Base-by-base conservation (phyloP, 2,329 filamentous ascomycete species). In the Ceratocystis albifundus region DNA sequence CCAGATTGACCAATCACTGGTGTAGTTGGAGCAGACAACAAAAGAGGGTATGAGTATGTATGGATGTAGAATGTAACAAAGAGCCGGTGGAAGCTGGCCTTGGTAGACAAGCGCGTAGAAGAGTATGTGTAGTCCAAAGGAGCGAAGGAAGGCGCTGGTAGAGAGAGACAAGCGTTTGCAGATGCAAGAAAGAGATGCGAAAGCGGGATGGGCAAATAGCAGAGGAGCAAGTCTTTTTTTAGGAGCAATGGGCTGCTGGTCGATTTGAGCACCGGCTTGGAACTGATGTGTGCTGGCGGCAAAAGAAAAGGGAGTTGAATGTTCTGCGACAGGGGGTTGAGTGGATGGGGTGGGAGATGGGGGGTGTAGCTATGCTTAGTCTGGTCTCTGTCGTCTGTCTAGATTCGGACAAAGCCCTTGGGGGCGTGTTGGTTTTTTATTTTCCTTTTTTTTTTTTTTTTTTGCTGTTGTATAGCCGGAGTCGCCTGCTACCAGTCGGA, bases 81-180 rank as follows among this genome's bases (percentile, higher is more conserved):
- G 22, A 59, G 53, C 25, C 44, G 48, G 61, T 30, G 44, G 44
- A 63, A 63, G 25, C 61, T 45, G 46, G 46, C 32, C 44, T 30
- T 25, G 28, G 30, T 4, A 30, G 44, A 63, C 64, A 65, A 65
- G 64, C 64, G 64, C 64, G 64, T 65, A 65, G 36, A 65, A 57
- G 45, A 46, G 44, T 41, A 65, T 61, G 50, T 44, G 41, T 59
- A 57, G 53, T 50, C 46, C 44, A 50, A 36, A 32, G 41, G 61
- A 32, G 61, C 28, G 53, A 59, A 59, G 53, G 36, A 65, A 59
- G 28, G 22, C 32, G 28, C 53, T 59, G 53, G 17, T 59, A 17
- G 53, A 59, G 53, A 59, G 53, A 59, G 53, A 59, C 53, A 59
- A 59, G 53, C 32, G 53, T 48, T 65, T 30, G 64, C 25, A 32